Percentiles rank a stretch among this genome's conserved stretches.
Conservation (phyloP, 768 basidiomycete genomes). For the Sarcodon sp. region DNA sequence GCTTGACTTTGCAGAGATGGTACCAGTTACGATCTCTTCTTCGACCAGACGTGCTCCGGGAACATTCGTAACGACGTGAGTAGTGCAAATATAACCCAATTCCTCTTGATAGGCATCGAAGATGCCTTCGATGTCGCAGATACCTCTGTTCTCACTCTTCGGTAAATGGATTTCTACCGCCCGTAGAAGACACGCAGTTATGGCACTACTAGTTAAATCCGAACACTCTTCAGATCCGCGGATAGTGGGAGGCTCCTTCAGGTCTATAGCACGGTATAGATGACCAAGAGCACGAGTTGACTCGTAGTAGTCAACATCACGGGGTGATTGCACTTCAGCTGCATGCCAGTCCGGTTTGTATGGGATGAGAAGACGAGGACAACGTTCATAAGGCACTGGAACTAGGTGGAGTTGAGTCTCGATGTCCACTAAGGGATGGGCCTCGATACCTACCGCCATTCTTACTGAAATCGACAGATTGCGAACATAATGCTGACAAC, state of each 20-base stretch:
- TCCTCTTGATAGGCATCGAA: slow-evolving; percentile 50
- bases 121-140: slow-evolving; percentile 19
- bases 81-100: slow-evolving; percentile 54
- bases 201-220: too few species aligned
- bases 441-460: slow-evolving; percentile 52
- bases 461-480: slow-evolving; percentile 77
- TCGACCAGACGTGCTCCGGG: slow-evolving; percentile 47
- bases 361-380: slow-evolving; percentile 45
- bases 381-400: slow-evolving; percentile 3
- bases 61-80: slow-evolving; percentile 49
- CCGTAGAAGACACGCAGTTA: too few species aligned
- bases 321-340: slow-evolving; percentile 23
- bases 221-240: too few species aligned
- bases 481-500: slow-evolving; percentile 46
- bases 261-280: slow-evolving; percentile 37
- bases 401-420: slow-evolving; percentile 1
- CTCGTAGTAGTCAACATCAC: slow-evolving; percentile 54
- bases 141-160: slow-evolving; percentile 5
- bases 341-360: slow-evolving; percentile 76
- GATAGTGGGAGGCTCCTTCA: background rate
- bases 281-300: slow-evolving; percentile 61
- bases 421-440: slow-evolving; percentile 4
- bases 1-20: slow-evolving; percentile 45
- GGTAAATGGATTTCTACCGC: too few species aligned
- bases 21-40: slow-evolving; percentile 64